phyloP scores from a whole-genome alignment of 306 rosid genomes.

The Lagenaria siceraria region DNA sequence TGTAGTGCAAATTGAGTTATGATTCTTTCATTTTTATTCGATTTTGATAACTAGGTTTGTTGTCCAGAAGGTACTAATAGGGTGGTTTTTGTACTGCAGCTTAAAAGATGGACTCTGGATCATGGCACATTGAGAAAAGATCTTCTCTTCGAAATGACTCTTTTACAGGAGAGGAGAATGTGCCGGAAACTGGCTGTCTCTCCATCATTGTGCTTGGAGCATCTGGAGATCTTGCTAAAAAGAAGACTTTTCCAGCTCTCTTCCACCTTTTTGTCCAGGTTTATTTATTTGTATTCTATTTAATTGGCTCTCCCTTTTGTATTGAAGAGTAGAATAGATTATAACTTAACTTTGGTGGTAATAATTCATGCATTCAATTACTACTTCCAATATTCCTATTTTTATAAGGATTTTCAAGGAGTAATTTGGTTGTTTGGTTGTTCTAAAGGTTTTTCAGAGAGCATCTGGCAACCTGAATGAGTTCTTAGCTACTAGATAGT shows the following conservation, averaged over 20 bases:
- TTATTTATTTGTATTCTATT: neutral
- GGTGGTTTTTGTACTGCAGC: slow-evolving; percentile 1
- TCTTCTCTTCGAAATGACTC: slow-evolving; percentile 22
- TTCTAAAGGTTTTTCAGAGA: neutral
- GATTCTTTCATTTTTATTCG: neutral
- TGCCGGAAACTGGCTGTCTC: slow-evolving; percentile 53
- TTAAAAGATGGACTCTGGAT: slow-evolving; percentile 44
- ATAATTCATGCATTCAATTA: neutral
- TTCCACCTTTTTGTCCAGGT: slow-evolving; percentile 80
- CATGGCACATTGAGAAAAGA: slow-evolving; percentile 53
- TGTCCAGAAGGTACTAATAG: neutral
- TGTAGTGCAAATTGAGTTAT: neutral
- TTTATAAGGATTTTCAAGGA: neutral
- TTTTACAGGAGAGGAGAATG: slow-evolving; percentile 29
- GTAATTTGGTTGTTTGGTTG: neutral
- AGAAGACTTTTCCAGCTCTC: slow-evolving; percentile 97
- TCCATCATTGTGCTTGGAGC: slow-evolving; percentile 91
- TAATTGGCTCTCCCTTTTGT: neutral
- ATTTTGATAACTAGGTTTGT: neutral
- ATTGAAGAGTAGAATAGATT: neutral
- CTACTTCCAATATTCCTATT: neutral
- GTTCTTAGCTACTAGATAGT: neutral
- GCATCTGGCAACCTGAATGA: neutral
- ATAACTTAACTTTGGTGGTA: neutral
- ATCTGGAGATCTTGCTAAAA: slow-evolving; percentile 97